Base-by-base conservation (phyloP, 192 early-diverging fungal genomes). In the Dissophora ornata region DNA sequence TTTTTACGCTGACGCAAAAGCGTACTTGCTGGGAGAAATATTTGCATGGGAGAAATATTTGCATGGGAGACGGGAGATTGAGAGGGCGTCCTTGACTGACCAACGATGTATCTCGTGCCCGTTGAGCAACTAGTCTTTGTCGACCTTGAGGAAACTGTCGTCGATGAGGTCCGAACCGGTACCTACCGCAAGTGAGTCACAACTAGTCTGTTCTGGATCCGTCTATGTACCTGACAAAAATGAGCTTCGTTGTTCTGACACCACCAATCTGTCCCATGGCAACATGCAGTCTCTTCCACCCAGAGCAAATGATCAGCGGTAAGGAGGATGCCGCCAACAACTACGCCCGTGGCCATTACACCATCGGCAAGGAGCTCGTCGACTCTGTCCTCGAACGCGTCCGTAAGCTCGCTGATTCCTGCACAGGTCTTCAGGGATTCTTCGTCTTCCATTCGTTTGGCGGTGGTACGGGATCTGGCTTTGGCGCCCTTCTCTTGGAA, bases 281-380 rank as follows among this genome's bases (percentile, higher is more conserved):
- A 38, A 19, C 38, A 42, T 56, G n/a, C 46, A 77, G 73, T 56
- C 68, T 88, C 2, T 88, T 88, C 65, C 86, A 88, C 53, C 86
- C 86, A 32, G 96, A 98, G 80, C 98, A 99, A 92, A 88, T 99
- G 79, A 98, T 99, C 86, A 96, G 94, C 69, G 98, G 98, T 79
- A 99, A 99, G 91, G 98, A 99, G 85, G 97, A 99, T 82, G 97
- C 97, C 15, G 97, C 97, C 73, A 98, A 99, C 89, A 99, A 99
- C 92, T 98, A 99, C 80, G 97, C 97, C 57, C 96, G 97, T 88
- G 97, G 97, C 80, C 96, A 99, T 84, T 99, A 98, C 90, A 99
- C 97, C 62, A 93, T 99, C 68, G 97, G 97, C 69, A 99, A 99
- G 90, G 97, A 98, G 82, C 91, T 98, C 75, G 95, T 99, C 57